Conservation (phyloP, 2,329 filamentous ascomycete species). For the Aureobasidium subglaciale region DNA sequence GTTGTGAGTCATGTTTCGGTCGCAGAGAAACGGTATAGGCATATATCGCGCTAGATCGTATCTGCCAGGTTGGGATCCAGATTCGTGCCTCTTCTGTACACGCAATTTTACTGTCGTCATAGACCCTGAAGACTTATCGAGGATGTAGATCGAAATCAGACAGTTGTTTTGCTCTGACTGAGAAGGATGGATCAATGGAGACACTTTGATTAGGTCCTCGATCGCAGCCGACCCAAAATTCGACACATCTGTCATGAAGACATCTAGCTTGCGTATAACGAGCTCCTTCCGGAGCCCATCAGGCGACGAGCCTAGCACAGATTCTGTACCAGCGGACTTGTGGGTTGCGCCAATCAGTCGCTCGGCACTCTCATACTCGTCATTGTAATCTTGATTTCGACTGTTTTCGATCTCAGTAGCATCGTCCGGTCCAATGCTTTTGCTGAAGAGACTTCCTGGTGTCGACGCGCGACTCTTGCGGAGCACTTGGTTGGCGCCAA, state of each 20-base stretch:
- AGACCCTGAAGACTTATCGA: background rate
- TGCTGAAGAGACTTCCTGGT: conserved; percentile 38
- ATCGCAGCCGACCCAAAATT: background rate
- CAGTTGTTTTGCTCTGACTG: background rate
- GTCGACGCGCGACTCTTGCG: conserved; percentile 49
- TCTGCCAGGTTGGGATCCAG: background rate
- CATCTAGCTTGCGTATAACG: conserved; percentile 25
- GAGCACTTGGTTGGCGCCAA: conserved; percentile 34
- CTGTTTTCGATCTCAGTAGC: conserved; percentile 30
- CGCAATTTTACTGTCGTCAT: conserved; percentile 9
- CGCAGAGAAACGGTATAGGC: conserved; percentile 8
- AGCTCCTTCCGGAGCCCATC: conserved; percentile 30
- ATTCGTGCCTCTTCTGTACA: background rate
- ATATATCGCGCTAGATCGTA: background rate
- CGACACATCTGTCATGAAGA: conserved; percentile 18
- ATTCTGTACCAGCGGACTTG: conserved; percentile 14
- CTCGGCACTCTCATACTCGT: conserved; percentile 14
- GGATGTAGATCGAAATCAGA: conserved; percentile 1
- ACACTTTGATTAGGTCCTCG: background rate
- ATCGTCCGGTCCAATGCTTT: conserved; percentile 27
- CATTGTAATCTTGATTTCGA: conserved; percentile 20
- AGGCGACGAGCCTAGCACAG: conserved; percentile 24
- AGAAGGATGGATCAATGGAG: background rate
- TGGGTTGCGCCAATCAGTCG: conserved; percentile 15
- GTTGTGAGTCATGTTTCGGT: conserved; percentile 7